phyloP scores from a whole-genome alignment of 768 basidiomycete species.

The Calocera viscosa region DNA sequence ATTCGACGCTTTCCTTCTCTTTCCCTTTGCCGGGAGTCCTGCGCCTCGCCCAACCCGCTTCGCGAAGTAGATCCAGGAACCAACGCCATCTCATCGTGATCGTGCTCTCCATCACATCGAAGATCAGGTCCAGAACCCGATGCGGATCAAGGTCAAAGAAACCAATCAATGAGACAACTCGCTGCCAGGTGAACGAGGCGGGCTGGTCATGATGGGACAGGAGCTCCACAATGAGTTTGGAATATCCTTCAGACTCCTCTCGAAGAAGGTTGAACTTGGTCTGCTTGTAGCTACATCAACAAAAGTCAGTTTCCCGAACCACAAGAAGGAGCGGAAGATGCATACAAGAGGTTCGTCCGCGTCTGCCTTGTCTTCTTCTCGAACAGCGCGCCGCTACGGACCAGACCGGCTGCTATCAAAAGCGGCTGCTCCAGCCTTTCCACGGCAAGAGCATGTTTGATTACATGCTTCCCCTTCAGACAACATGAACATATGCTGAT shows the following conservation, averaged over 20 bases:
- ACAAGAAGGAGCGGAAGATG: conserved; percentile 16
- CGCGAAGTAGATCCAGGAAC: conserved; percentile 73
- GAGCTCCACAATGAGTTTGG: conserved; percentile 78
- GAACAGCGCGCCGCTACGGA: conserved; percentile 51
- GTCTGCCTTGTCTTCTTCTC: conserved; percentile 73
- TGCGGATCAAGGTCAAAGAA: conserved; percentile 97
- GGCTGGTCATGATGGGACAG: conserved; percentile 62
- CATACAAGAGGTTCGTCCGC: conserved; percentile 71
- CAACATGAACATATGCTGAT: not conserved
- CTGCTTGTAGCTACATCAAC: conserved; percentile 67
- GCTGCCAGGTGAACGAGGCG: conserved; percentile 64
- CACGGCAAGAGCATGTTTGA: conserved; percentile 41
- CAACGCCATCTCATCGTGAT: conserved; percentile 73
- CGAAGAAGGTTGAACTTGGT: conserved; percentile 96
- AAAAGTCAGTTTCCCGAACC: not conserved
- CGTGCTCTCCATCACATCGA: conserved; percentile 80
- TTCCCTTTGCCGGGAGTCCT: conserved; percentile 35
- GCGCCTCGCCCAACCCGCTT: conserved; percentile 47
- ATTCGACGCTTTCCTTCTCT: conserved; percentile 3
- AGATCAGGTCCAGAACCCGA: conserved; percentile 79
- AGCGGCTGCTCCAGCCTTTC: conserved; percentile 62
- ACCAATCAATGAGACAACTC: conserved; percentile 77
- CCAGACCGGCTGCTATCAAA: conserved; percentile 50
- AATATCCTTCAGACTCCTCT: conserved; percentile 95
- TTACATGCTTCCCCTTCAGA: not conserved